Conservation (phyloP, 306 rosid genomes). For the cucumber (Cucumis sativus) region DNA sequence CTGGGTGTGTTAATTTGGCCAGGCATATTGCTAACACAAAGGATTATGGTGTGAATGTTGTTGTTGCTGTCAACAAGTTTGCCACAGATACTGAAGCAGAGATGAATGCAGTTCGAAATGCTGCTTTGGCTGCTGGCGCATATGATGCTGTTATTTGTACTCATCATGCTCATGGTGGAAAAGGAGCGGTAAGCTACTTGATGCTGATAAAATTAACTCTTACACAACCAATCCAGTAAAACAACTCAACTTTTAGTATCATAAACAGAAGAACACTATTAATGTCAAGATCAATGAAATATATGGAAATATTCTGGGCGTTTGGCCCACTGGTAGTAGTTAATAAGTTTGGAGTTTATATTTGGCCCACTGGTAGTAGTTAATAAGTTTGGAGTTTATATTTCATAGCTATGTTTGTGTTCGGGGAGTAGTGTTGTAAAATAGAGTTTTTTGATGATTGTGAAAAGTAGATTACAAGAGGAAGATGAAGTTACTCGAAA, state of each 20-base stretch:
- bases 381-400: too few relatives aligned
- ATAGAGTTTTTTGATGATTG: too few relatives aligned
- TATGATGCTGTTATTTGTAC: slow-evolving; percentile 77
- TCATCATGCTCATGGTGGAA: slow-evolving; percentile 98
- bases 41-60: slow-evolving; percentile 81
- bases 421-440: too few relatives aligned
- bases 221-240: background rate
- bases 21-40: slow-evolving; percentile 66
- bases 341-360: too few relatives aligned
- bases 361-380: too few relatives aligned
- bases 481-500: too few relatives aligned
- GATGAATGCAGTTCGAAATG: slow-evolving; percentile 49
- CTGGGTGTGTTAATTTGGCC: slow-evolving; percentile 86
- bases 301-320: background rate
- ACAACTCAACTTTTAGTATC: background rate
- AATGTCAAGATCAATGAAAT: background rate
- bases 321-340: too few relatives aligned
- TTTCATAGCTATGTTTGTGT: too few relatives aligned
- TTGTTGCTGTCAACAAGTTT: slow-evolving; percentile 85
- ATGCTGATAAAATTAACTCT: background rate
- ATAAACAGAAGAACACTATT: background rate
- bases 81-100: slow-evolving; percentile 88
- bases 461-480: too few relatives aligned
- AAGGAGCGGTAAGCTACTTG: slow-evolving; percentile 68
- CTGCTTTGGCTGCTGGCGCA: slow-evolving; percentile 81